These are phyloP conservation scores for Cladochytrium replicatum DNA, from an alignment of 192 early-diverging fungal species.

Conservation along the genomic window DNA sequence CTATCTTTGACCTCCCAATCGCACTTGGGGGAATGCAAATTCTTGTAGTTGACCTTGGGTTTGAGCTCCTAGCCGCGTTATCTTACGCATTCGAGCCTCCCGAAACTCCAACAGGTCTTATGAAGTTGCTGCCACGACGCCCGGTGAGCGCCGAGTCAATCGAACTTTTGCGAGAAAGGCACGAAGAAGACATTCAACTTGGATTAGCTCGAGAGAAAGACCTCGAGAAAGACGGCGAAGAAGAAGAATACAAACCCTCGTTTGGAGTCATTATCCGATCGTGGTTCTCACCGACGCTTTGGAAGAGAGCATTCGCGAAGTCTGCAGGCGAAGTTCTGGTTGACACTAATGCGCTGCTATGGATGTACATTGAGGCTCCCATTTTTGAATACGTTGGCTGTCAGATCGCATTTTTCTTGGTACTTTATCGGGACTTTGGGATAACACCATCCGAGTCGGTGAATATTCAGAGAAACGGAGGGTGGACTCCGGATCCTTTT, in stretches of 20 bases:
- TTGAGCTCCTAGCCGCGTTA: conserved; percentile 79
- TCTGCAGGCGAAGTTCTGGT: conserved; percentile 80
- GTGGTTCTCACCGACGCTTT: conserved; percentile 7
- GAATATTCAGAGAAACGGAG: conserved; percentile 33
- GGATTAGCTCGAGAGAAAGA: conserved; percentile 13
- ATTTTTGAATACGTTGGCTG: conserved; percentile 66
- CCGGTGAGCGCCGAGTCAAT: conserved; percentile 74
- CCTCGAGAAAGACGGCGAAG: too few relatives aligned
- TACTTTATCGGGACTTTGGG: conserved; percentile 50
- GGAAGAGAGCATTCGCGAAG: conserved; percentile 42
- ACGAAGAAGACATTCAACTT: conserved; percentile 8
- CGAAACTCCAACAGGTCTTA: conserved; percentile 64
- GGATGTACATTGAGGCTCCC: conserved; percentile 81
- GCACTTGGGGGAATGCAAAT: conserved; percentile 77
- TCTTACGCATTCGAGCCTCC: conserved; percentile 87
- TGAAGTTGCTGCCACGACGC: conserved; percentile 83
- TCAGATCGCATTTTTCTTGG: conserved; percentile 68
- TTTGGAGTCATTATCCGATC: too few relatives aligned
- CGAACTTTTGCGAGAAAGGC: conserved; percentile 43
- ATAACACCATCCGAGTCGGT: conserved; percentile 56
- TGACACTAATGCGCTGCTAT: conserved; percentile 67
- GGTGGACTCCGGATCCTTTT: conserved; percentile 35
- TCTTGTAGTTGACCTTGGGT: conserved; percentile 87
- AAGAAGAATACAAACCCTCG: too few relatives aligned
- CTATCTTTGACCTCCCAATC: conserved; percentile 75